Evolutionary conservation across 805 yeast species (phyloP).

Genomic region (Nematodospora valgi): DNA sequence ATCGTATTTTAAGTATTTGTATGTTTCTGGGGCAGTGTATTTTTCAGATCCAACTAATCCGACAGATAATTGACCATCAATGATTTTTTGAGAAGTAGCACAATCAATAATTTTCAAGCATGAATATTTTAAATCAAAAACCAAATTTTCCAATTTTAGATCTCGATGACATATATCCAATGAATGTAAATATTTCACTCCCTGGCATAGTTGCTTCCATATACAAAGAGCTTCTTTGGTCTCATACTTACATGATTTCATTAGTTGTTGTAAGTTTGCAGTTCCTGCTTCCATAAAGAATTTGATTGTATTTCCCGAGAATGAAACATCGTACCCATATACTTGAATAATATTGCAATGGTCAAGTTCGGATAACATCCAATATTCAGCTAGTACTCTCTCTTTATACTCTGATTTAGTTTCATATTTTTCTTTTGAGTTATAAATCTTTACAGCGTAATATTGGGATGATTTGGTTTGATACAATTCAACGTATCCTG

Average conservation of each 20-base stretch:
- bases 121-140: constrained; percentile 24
- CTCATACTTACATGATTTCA: constrained; percentile 7
- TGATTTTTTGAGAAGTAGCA: constrained; percentile 22
- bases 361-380: constrained; percentile 20
- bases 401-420: constrained; percentile 33
- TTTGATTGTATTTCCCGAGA: constrained; percentile 18
- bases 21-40: constrained; percentile 49
- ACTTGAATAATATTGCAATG: constrained; percentile 36
- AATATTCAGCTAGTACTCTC: constrained; percentile 38
- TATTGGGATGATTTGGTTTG: constrained; percentile 7
- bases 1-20: constrained; percentile 31
- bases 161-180: constrained; percentile 46
- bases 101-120: constrained; percentile 45
- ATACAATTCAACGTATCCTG: constrained; percentile 15
- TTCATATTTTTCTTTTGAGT: constrained; percentile 37
- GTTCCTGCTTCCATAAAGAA: constrained; percentile 35
- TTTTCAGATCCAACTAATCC: constrained; percentile 49
- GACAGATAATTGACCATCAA: constrained; percentile 16
- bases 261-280: constrained; percentile 13
- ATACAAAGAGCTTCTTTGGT: constrained; percentile 21
- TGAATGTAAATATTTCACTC: constrained; percentile 37
- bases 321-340: constrained; percentile 24
- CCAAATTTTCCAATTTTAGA: constrained; percentile 46
- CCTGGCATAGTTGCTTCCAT: constrained; percentile 41
- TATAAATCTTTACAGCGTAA: constrained; percentile 48